Evolutionary conservation across 2,329 filamentous ascomycete genomes (phyloP), one percentile per base, ranked within the genome.

Genomic region (Ceratocystis alfenasii): DNA sequence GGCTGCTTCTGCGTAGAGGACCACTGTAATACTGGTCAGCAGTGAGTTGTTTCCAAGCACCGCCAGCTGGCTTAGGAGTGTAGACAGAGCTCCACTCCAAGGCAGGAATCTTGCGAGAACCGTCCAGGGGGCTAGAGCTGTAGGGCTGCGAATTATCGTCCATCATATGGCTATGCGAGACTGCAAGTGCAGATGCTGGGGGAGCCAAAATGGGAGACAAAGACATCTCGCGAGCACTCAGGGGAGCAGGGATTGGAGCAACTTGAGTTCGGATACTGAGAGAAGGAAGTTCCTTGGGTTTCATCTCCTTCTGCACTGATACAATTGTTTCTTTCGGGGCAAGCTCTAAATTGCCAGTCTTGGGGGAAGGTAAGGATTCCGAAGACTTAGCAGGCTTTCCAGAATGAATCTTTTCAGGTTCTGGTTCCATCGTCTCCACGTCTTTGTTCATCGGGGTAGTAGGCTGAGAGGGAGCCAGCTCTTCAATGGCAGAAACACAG

Each of bases 11-110:
- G 45, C 57, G 62, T 30, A 61, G 28, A 20, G 63, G 53, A 20
- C 66, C 66, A 20, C 64, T 68, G 15, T 68, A 68, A 41, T 68
- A 68, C 41, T 68, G 66, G 30, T 65, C 66, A 17, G 66, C 63
- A 44, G 66, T 68, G 6, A 68, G 45, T 45, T 65, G 63, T 15
- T 55, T 53, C 66, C 66, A 68, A 20, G 66, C 66, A 36, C 63
- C 55, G 25, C 64, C 60, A 61, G 66, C 66, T 41, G 66, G 66
- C 61, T 65, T 68, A 17, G 66, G 66, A 15, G 53, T 63, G 25
- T 68, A 68, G 12, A 68, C 66, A 50, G 66, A 65, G 30, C 50
- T 63, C 66, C 66, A 68, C 7, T 62, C 64, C 15, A 68, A 28
- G 5, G 66, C 62, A 17, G 61, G 66, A 22, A 68, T 53, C 20